Evolutionary conservation across 2,329 filamentous ascomycete species (phyloP).

Genomic region (Gaeumannomyces tritici): DNA sequence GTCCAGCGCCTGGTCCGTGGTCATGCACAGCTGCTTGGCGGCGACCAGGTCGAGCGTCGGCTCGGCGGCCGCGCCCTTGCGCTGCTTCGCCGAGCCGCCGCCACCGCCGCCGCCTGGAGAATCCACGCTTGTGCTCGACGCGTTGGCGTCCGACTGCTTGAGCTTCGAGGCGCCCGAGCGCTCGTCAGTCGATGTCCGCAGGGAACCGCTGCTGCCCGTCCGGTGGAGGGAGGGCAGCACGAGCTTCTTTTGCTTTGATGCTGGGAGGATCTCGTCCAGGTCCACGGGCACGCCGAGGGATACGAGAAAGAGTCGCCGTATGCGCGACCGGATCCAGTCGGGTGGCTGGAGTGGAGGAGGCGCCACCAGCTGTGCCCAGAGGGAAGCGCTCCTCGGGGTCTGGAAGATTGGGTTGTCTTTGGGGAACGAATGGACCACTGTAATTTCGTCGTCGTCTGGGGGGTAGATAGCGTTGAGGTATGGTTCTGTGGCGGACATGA

Average conservation of each 20-base stretch:
- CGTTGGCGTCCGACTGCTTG: conserved; percentile 37
- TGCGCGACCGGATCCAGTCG: conserved; percentile 95
- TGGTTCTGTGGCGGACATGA: conserved; percentile 50
- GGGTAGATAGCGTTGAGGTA: conserved; percentile 61
- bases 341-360: conserved; percentile 90
- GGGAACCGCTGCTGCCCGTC: conserved; percentile 38
- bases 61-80: conserved; percentile 53
- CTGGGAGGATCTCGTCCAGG: conserved; percentile 91
- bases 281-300: conserved; percentile 94
- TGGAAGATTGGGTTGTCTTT: conserved; percentile 61
- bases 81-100: conserved; percentile 25
- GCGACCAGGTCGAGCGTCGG: conserved; percentile 72
- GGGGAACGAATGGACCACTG: conserved; percentile 32
- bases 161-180: conserved; percentile 25
- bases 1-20: conserved; percentile 72
- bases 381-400: conserved; percentile 75
- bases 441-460: conserved; percentile 39
- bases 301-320: conserved; percentile 87
- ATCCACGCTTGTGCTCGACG: conserved; percentile 49
- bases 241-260: conserved; percentile 96
- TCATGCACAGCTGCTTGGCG: conserved; percentile 68
- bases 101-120: conserved; percentile 31
- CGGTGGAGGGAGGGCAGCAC: conserved; percentile 70
- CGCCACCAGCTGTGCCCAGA: conserved; percentile 94
- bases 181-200: conserved; percentile 44